Evolutionary conservation across 306 rosid genomes (phyloP), one percentile per base, ranked within the genome.

Genomic region (Inga laurina): DNA sequence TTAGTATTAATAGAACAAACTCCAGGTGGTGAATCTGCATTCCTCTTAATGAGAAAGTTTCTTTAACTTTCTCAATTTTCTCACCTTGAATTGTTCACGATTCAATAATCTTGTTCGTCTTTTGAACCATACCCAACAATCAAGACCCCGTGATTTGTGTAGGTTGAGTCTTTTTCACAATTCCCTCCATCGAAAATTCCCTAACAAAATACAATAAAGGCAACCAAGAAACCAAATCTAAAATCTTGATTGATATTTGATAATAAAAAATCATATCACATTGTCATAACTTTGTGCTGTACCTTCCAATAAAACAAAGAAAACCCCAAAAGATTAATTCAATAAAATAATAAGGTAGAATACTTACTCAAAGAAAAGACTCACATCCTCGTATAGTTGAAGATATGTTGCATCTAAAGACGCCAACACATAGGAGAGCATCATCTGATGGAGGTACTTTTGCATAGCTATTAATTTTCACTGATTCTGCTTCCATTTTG

Each of bases 91-190:
- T 51, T 86, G 19, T 86, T 86, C 59, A 86, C 82, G 27, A 86
- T 86, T 86, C 89, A 86, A 71, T 83, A 86, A 48, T 86, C 89
- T 79, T 75, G 41, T 0, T 79, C 89, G 62, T 35, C 72, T 74
- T 74, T 41, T 8, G 86, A 86, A 75, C 49, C 82, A 83, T 86
- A 86, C 12, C 89, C 89, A 83, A 86, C 86, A 0, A 79, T 86
- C 45, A 83, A 43, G 18, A 10, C 86, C 1, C 51, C 79, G n/a
- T 79, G 82, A 83, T 15, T 79, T 75, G 61, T 24, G 0, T 4
- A 2, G 4, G 14, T 67, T 82, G 89, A 82, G 75, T 67, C 2
- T 57, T 48, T 70, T 43, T 44, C 0, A 73, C 89, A 86, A 21
- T 75, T n/a, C 37, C 34, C 82, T 48, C 86, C 86, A n/a, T 66